Base-by-base conservation (phyloP, 371 early-diverging fungal genomes). In the Syncephalastrum contaminatum region DNA sequence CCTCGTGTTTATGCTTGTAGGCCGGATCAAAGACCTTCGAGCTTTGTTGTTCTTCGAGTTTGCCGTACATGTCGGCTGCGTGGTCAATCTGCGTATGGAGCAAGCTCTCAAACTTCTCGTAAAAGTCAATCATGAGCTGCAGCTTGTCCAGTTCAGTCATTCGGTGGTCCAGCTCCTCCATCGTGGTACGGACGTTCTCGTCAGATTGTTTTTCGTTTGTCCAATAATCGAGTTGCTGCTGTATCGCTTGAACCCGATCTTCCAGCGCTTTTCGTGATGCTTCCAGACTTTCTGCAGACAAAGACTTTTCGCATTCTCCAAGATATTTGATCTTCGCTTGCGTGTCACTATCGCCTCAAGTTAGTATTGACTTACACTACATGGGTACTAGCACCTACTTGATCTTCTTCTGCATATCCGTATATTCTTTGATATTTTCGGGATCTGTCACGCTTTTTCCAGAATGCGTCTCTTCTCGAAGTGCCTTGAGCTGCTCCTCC, bases 41-140 rank as follows among this genome's bases (percentile, higher is more conserved):
- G 8, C 90, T 77, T 54, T 84, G 87, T 53, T 90, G 89, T 54
- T 90, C 89, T 62, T 94, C 91, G 20, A 95, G 79, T 59, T 89
- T 82, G 4, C 78, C 76, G 79, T 88, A 93, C 13, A 88, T 89
- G 53, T 84, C 80, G n/a, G 86, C 85, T 16, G 91, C 85, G 15
- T 80, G 85, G 51, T 96, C 92, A 43, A 96, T 84, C 70, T 94
- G 92, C 30, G 74, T 73, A 66, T 86, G 58, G 22, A 95, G 70
- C 58, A 84, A 82, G 27, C 78, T 65, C 52, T 85, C 85, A 25
- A 64, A 60, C 22, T 57, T 56, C 16, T 49, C 56, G 39, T 48
- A 62, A 20, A 62, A 59, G 13, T 59, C 57, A n/a, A 59, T 53
- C 60, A 62, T 58, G 12, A 62, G 40, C 24, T 55, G 42, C 15